Conservation (phyloP, 2,329 filamentous ascomycete genomes). For the Colletotrichum paranaense region DNA sequence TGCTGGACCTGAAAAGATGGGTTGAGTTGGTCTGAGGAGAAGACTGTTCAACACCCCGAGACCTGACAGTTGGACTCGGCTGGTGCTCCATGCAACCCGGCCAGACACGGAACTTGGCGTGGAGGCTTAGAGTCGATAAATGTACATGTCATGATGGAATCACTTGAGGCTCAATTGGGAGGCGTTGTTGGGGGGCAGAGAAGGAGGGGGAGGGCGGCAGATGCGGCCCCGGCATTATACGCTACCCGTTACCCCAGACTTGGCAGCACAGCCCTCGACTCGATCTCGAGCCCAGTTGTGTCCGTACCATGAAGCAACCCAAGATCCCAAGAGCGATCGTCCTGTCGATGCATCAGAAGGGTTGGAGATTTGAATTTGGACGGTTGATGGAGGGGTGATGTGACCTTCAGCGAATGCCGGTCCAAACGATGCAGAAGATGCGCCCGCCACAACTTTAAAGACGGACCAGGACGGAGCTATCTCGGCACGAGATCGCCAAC, state of each 20-base stretch:
- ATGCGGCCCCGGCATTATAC: background rate
- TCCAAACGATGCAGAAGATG: background rate
- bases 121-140: background rate
- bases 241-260: slow-evolving; percentile 14
- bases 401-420: slow-evolving; percentile 1
- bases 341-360: background rate
- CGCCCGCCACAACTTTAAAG: slow-evolving; percentile 18
- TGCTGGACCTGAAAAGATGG: background rate
- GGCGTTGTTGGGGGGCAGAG: background rate
- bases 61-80: background rate
- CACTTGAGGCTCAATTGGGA: slow-evolving; percentile 18
- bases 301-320: too few species aligned
- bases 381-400: background rate
- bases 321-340: background rate
- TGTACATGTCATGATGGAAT: background rate
- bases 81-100: background rate
- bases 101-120: background rate
- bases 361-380: background rate
- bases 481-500: slow-evolving; percentile 22
- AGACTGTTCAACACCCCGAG: background rate
- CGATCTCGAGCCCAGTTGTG: background rate
- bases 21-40: background rate
- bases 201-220: background rate
- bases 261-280: slow-evolving; percentile 7
- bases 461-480: slow-evolving; percentile 11